A percentile compares a stretch with the other conserved stretches of the same genome.
Evolutionary conservation across 495 filamentous ascomycete genomes (phyloP).

Genomic region (Aspergillus olivimuriae): DNA sequence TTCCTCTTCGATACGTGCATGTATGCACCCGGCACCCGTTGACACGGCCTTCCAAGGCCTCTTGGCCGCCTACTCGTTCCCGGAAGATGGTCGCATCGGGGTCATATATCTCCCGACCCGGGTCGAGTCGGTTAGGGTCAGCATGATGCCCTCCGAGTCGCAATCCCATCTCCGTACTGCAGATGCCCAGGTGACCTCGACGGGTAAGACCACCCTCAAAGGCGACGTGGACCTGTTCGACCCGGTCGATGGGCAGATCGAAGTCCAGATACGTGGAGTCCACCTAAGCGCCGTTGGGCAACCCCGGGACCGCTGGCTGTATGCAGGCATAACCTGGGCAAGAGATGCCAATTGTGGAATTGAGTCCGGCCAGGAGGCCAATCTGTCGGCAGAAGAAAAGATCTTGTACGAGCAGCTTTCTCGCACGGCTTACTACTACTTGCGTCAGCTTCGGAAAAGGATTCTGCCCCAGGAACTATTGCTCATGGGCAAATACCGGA

Average conservation of each 20-base stretch:
- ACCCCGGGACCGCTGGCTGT: neutral
- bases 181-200: neutral
- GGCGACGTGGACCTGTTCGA: slow-evolving; percentile 8
- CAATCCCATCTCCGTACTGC: neutral
- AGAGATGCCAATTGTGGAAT: neutral
- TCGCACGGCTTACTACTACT: neutral
- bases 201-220: neutral
- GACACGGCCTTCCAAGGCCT: slow-evolving; percentile 5
- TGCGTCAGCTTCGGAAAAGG: neutral
- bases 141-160: neutral
- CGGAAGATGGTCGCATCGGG: slow-evolving; percentile 1
- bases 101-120: slow-evolving; percentile 4
- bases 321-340: neutral
- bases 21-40: slow-evolving; percentile 1
- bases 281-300: neutral
- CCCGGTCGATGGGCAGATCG: neutral
- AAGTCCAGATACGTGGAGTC: neutral
- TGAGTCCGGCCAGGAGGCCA: neutral
- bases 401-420: neutral
- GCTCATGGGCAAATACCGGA: neutral
- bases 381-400: neutral
- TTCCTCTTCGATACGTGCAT: neutral
- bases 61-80: slow-evolving; percentile 1
- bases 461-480: neutral
- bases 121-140: slow-evolving; percentile 1